Conservation (phyloP, 257 asterid genomes). For the Cinchona pubescens region DNA sequence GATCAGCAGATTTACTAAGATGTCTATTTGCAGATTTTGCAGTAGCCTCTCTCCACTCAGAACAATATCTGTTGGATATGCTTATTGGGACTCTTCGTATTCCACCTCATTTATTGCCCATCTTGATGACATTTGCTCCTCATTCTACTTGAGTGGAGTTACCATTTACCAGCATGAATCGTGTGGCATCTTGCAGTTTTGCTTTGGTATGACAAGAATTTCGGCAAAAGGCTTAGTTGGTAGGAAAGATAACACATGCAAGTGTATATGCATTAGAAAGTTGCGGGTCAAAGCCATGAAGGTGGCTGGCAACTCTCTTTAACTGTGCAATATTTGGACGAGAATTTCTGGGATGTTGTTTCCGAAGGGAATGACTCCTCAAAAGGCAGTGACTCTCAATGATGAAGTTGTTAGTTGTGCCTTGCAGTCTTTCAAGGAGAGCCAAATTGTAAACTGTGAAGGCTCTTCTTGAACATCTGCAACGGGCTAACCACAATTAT, state of each 20-base stretch:
- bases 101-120: not conserved
- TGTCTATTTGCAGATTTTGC: slow-evolving; percentile 15
- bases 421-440: slow-evolving; percentile 65
- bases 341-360: slow-evolving; percentile 28
- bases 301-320: slow-evolving; percentile 42
- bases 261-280: slow-evolving; percentile 23
- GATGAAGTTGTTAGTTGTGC: slow-evolving; percentile 10
- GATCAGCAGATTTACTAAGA: not conserved
- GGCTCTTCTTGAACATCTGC: slow-evolving; percentile 74
- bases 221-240: slow-evolving; percentile 23
- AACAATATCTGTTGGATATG: slow-evolving; percentile 19
- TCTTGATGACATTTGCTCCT: not conserved
- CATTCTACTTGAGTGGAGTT: not conserved
- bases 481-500: slow-evolving; percentile 13
- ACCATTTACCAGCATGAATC: slow-evolving; percentile 3
- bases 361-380: slow-evolving; percentile 45
- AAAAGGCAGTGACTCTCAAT: slow-evolving; percentile 18
- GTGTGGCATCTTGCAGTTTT: slow-evolving; percentile 22
- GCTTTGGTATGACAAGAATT: slow-evolving; percentile 14
- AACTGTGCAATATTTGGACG: slow-evolving; percentile 20
- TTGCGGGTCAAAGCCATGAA: slow-evolving; percentile 48
- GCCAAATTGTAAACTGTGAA: slow-evolving; percentile 46
- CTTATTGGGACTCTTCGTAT: slow-evolving; percentile 6
- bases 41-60: not conserved
- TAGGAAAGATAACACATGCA: slow-evolving; percentile 20